Conservation (phyloP, 2,329 filamentous ascomycete species). For the Colletotrichum sp. region DNA sequence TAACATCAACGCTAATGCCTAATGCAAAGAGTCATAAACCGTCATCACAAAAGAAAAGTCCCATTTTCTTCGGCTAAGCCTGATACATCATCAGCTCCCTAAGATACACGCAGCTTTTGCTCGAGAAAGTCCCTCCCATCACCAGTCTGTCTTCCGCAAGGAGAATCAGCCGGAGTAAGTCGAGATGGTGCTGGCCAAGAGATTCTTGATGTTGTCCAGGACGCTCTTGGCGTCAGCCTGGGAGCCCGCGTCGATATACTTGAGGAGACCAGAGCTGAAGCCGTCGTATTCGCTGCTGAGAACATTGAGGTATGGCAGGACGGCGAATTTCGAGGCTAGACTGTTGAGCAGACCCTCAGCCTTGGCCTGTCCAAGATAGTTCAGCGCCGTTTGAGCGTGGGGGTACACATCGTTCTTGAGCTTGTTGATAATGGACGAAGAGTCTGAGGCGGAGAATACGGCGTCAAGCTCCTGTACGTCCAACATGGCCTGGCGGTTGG, state of each 20-base stretch:
- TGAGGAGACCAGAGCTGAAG: background rate
- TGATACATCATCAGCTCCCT: background rate
- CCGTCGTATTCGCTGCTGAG: background rate
- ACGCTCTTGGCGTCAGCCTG: background rate
- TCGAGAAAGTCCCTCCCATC: background rate
- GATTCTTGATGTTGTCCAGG: background rate
- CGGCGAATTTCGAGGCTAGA: background rate
- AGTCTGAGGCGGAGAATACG: background rate
- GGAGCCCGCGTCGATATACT: constrained; percentile 17
- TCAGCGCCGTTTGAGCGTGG: background rate
- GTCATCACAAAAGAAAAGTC: background rate
- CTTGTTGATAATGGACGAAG: background rate
- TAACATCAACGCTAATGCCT: background rate
- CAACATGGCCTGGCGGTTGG: background rate
- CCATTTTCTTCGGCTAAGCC: background rate
- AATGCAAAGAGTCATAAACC: background rate
- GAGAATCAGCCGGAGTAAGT: background rate
- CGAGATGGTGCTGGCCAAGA: background rate
- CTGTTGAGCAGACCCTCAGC: accelerated
- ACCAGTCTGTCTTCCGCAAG: background rate
- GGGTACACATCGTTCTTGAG: background rate
- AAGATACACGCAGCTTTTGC: background rate
- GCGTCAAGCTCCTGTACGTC: background rate
- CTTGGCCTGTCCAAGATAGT: background rate
- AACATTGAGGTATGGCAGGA: background rate